Evolutionary conservation across 192 early-diverging fungal species (phyloP), one percentile per base, ranked within the genome.

Genomic region (Lobosporangium transversale): DNA sequence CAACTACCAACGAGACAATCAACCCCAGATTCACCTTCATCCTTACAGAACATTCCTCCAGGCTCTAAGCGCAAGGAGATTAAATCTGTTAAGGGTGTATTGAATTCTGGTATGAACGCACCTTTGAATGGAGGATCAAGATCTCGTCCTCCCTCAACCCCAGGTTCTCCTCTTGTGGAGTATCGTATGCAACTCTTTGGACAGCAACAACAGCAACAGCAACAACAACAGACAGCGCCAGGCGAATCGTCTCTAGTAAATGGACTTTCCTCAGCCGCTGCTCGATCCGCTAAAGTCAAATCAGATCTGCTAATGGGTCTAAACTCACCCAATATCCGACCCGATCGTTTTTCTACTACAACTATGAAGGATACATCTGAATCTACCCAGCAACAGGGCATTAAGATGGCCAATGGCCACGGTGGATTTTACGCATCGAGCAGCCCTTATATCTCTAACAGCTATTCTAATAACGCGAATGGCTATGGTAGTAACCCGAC

Each of bases 51-150:
- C 36, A 57, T 76, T 42, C 73, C 73, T 27, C 24, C 67, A 23
- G 73, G 73, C 2, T 76, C 73, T 17, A 76, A 62, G 59, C 57
- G 73, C 29, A 76, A 76, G 53, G 73, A 76, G 23, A 76, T 76
- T 29, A 76, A 76, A 32, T 76, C 73, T 21, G 73, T 76, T 47
- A 76, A 76, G 31, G 73, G 73, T 11, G 65, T 76, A n/a, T 26
- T 76, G 58, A 76, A 76, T 42, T 76, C 73, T 42, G 73, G 73
- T 21, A 67, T 67, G 58, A 76, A 76, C 54, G 73, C 73, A 0
- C 73, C 73, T 32, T 27, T 76, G 24, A 76, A 66, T 15, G 73
- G 73, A 24, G 21, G 42, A 36, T 66, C 70, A 1, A 54, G 53
- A 37, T 76, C 73, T 26, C 73, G 73, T 52, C 73, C 64, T 18